These are phyloP conservation scores for Mortierella sp. DNA, from an alignment of 371 early-diverging fungal species.

Conservation along the genomic window DNA sequence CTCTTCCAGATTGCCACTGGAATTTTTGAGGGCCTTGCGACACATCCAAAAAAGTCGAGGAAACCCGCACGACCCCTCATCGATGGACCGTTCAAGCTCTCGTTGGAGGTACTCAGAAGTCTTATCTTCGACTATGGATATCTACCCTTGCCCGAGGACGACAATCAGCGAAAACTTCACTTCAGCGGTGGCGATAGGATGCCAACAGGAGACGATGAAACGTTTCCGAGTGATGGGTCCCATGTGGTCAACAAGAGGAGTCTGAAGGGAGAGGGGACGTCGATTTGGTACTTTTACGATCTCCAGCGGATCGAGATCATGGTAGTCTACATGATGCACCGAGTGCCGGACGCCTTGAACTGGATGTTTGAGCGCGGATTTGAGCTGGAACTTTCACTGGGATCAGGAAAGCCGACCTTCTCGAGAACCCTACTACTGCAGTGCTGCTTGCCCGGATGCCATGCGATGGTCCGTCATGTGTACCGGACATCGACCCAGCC, in stretches of 20 bases:
- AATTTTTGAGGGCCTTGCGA: slow-evolving; percentile 40
- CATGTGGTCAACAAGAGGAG: slow-evolving; percentile 32
- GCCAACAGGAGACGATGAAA: slow-evolving; percentile 15
- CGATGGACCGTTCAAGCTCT: slow-evolving; percentile 32
- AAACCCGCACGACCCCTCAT: slow-evolving; percentile 26
- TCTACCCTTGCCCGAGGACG: slow-evolving; percentile 54
- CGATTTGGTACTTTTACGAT: slow-evolving; percentile 53
- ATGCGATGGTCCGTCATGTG: slow-evolving; percentile 47
- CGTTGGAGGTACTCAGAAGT: slow-evolving; percentile 6
- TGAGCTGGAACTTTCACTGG: slow-evolving; percentile 13
- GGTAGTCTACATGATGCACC: slow-evolving; percentile 30
- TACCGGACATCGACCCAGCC: background rate
- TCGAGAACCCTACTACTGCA: slow-evolving; percentile 28
- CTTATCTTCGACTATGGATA: slow-evolving; percentile 47
- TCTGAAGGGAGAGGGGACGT: slow-evolving; percentile 35
- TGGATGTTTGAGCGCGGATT: slow-evolving; percentile 48
- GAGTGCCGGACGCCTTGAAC: slow-evolving; percentile 26
- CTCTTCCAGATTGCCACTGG: slow-evolving; percentile 48
- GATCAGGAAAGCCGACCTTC: slow-evolving; percentile 5
- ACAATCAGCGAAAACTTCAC: slow-evolving; percentile 39
- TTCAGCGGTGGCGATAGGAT: slow-evolving; percentile 33
- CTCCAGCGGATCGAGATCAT: slow-evolving; percentile 40
- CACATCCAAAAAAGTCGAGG: slow-evolving; percentile 21
- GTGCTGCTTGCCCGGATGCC: slow-evolving; percentile 45
- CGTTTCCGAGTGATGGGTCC: slow-evolving; percentile 44